Base-by-base conservation (phyloP, 805 yeast genomes). In the Pichia insulana region DNA sequence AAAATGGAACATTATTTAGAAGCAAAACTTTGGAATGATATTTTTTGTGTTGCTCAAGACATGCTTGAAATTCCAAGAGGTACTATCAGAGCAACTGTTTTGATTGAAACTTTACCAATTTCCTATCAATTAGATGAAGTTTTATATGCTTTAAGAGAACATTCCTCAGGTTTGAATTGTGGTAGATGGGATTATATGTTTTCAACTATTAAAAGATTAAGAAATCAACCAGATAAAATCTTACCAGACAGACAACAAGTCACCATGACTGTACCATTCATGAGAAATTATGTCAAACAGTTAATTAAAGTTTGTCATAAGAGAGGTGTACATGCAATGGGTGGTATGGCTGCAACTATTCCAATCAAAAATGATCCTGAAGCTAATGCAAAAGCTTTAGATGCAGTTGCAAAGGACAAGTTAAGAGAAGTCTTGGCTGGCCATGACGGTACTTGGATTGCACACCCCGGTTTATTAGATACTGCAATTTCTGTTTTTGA, bases 131-230 rank as follows among this genome's bases (percentile, higher is more conserved):
- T 83, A 80, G 89, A 83, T 58, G 94, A 83, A 64, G 83, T 83
- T 51, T 74, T 83, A 54, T 83, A 76, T 57, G 83, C 83, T 56
- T 69, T 83, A 57, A 71, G 87, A 62, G 78, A 76, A 40, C 94
- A 83, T 62, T 80, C 83, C 41, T 73, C 83, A 9, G 94, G 92
- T 43, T 71, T 83, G 62, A 83, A 83, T 67, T 83, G 92, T 71
- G 94, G 94, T 53, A 74, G 94, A 66, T 83, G 92, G 90, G 94
- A 83, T 64, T 83, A 83, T 65, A 83, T 83, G 63, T 83, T 83
- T 67, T 78, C 85, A 31, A 80, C 85, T 48, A 82, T 83, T 61
- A 83, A 83, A 64, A 70, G 83, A 34, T 71, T 83, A 51, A 74
- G 88, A 65, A 80, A 79, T 63, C 74, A 76, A 54, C 73, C 77